Evolutionary conservation across 306 rosid genomes (phyloP).

Genomic region (Herpetospermum pedunculosum): DNA sequence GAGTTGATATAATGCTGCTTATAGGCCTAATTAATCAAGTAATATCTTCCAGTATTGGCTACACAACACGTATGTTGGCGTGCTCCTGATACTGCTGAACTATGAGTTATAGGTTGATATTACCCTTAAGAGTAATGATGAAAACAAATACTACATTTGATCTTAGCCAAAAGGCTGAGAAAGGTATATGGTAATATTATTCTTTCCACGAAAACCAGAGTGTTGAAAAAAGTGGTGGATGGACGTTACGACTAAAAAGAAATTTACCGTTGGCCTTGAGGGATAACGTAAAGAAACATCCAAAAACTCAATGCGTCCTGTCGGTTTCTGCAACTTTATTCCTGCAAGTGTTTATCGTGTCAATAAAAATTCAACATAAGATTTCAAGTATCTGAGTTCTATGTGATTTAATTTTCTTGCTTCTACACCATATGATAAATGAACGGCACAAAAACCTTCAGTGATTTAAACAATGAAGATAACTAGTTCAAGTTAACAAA

Average conservation of each 20-base stretch:
- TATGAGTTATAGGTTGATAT: background rate
- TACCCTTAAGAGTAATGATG: background rate
- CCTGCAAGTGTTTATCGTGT: conserved; percentile 39
- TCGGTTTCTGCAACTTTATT: conserved; percentile 41
- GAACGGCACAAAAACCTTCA: background rate
- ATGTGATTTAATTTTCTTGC: background rate
- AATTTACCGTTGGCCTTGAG: conserved; percentile 66
- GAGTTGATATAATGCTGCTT: background rate
- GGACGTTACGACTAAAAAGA: conserved; percentile 11
- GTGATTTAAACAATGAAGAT: background rate
- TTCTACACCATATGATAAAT: background rate
- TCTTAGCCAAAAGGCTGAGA: background rate
- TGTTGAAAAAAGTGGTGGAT: conserved; percentile 7
- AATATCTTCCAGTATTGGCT: background rate
- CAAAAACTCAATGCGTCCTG: conserved; percentile 55
- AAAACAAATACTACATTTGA: background rate
- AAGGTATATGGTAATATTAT: background rate
- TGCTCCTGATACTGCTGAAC: background rate
- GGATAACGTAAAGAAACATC: conserved; percentile 72
- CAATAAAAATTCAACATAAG: conserved; percentile 3
- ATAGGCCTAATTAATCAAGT: background rate
- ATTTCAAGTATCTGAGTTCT: background rate
- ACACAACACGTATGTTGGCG: background rate
- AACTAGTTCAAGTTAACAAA: background rate
- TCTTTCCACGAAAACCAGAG: conserved; percentile 12